Conservation (phyloP, 2,329 filamentous ascomycete genomes). For the Blumeriella jaapii region DNA sequence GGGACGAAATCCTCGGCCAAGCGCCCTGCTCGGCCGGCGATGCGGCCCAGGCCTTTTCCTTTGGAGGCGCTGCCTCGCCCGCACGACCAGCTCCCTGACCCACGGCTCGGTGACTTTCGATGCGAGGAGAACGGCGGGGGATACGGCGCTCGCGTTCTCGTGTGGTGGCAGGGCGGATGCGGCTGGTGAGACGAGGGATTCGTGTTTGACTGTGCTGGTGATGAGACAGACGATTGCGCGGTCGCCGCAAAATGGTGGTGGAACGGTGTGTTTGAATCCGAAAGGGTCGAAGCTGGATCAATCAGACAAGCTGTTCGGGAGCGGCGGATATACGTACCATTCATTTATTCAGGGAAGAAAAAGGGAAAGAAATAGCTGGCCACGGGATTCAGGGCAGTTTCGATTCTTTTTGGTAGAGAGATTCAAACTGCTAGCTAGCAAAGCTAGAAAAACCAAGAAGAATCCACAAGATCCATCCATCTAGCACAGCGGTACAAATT, state of each 20-base stretch:
- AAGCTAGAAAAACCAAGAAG: no score
- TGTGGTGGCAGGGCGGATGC: conserved; percentile 48
- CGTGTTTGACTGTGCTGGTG: conserved; percentile 39
- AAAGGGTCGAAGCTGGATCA: conserved; percentile 19
- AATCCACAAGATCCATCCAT: no score
- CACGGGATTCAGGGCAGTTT: neutral
- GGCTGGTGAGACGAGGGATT: conserved; percentile 29
- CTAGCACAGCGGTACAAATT: no score
- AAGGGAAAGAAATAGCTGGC: neutral
- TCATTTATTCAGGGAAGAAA: neutral
- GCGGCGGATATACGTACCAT: conserved; percentile 4
- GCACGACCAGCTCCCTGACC: conserved; percentile 32
- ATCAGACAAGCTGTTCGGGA: conserved; percentile 14
- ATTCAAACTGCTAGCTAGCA: no score
- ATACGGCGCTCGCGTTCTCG: conserved; percentile 44
- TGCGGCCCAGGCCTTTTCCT: conserved; percentile 33
- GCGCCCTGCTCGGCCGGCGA: conserved; percentile 32
- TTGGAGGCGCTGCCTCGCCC: conserved; percentile 13
- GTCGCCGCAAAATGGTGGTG: conserved; percentile 34
- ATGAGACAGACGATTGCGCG: conserved; percentile 33
- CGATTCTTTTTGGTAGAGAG: no score
- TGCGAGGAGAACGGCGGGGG: conserved; percentile 36
- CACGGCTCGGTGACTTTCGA: conserved; percentile 49
- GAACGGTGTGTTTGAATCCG: conserved; percentile 33
- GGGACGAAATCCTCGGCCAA: conserved; percentile 33